Conservation (phyloP, 371 early-diverging fungal species). For the Mucor irregularis region DNA sequence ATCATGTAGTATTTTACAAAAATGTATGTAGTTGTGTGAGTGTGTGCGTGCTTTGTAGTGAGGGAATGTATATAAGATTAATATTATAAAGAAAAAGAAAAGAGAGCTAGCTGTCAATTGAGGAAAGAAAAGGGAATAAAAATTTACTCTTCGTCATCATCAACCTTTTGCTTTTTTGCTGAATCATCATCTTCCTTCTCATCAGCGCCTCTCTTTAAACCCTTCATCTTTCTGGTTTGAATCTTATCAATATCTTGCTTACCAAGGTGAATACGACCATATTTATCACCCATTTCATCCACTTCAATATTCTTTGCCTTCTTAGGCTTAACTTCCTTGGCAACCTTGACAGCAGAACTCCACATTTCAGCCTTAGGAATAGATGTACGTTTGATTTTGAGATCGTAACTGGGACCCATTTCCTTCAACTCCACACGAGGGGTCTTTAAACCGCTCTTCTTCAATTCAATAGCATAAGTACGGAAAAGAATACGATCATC, state of each 20-base stretch:
- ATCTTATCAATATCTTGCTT: constrained; percentile 88
- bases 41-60: neutral
- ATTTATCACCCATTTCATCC: constrained; percentile 89
- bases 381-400: constrained; percentile 74
- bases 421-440: constrained; percentile 92
- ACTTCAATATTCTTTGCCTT: constrained; percentile 92
- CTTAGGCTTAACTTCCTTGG: constrained; percentile 85
- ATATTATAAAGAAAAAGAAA: neutral
- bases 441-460: constrained; percentile 81
- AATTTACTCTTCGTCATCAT: constrained; percentile 15
- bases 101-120: too few species aligned
- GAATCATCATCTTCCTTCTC: constrained; percentile 38
- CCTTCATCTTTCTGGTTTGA: constrained; percentile 98
- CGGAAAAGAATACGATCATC: constrained; percentile 73
- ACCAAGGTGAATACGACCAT: constrained; percentile 91
- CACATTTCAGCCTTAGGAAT: constrained; percentile 78
- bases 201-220: constrained; percentile 62
- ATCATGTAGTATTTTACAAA: constrained; percentile 7
- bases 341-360: constrained; percentile 80
- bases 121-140: neutral
- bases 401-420: constrained; percentile 92
- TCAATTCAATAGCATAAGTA: constrained; percentile 78
- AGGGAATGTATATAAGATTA: neutral
- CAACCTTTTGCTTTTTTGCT: constrained; percentile 53
- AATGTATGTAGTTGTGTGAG: neutral